Evolutionary conservation across 202 grass and related monocot genomes (phyloP).

Genomic region (Cymbopogon flexuosus): DNA sequence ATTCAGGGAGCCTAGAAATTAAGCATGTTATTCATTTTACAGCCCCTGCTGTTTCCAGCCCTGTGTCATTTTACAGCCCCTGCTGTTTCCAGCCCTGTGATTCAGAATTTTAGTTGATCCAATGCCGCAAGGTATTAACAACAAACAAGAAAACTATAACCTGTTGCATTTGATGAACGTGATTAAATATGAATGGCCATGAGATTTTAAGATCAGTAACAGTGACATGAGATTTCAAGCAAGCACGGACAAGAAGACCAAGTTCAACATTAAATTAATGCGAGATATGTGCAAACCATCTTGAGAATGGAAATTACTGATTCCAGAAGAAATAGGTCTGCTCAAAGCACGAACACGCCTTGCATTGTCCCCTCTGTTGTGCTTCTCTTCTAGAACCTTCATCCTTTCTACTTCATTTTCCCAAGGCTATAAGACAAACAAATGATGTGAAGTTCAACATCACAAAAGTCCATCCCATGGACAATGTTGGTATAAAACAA

Average conservation of each 20-base stretch:
- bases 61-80: neutral
- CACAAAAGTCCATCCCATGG: neutral
- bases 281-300: neutral
- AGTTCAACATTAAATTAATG: neutral
- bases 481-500: neutral
- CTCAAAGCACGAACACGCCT: slow-evolving; percentile 42
- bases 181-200: slow-evolving; percentile 14
- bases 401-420: slow-evolving; percentile 55
- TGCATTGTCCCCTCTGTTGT: slow-evolving; percentile 60
- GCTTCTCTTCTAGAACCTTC: slow-evolving; percentile 60
- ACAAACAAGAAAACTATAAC: neutral
- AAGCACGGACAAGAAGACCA: neutral
- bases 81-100: neutral
- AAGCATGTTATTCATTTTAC: neutral
- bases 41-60: neutral
- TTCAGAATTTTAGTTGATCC: neutral
- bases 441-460: slow-evolving; percentile 3
- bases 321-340: slow-evolving; percentile 33
- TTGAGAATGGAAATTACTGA: slow-evolving; percentile 28
- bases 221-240: neutral
- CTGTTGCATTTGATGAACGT: neutral
- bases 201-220: neutral
- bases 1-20: neutral
- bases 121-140: neutral
- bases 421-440: slow-evolving; percentile 39